Evolutionary conservation across 2,329 filamentous ascomycete genomes (phyloP).

Genomic region (Fusarium sp.): DNA sequence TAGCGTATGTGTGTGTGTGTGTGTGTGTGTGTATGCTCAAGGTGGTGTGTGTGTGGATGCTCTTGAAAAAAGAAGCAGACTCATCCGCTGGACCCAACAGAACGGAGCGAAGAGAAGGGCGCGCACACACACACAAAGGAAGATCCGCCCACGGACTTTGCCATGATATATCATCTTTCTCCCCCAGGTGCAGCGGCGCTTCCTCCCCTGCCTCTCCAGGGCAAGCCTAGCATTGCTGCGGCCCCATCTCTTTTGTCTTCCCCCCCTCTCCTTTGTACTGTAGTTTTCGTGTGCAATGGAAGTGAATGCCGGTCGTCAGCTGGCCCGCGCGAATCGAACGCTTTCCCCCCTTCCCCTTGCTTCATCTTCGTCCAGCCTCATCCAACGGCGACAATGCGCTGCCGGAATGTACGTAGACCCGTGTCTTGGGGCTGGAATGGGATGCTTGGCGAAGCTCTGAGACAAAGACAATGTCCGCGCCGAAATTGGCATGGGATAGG

Average conservation of each 20-base stretch:
- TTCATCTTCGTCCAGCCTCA: conserved; percentile 42
- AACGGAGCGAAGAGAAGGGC: conserved; percentile 16
- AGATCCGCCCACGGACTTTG: conserved; percentile 26
- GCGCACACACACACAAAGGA: conserved; percentile 28
- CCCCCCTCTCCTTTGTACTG: neutral
- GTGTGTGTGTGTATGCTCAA: conserved; percentile 8
- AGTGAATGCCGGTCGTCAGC: conserved; percentile 26
- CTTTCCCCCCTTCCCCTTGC: conserved; percentile 1
- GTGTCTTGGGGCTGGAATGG: conserved; percentile 47
- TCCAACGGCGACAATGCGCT: conserved; percentile 49
- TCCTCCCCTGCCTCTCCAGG: conserved; percentile 24
- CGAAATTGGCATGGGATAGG: conserved; percentile 37
- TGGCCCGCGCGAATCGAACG: conserved; percentile 29
- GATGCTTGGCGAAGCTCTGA: conserved; percentile 47
- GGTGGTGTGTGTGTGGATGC: neutral
- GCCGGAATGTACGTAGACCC: conserved; percentile 30
- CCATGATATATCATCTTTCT: conserved; percentile 38
- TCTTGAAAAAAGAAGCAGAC: conserved; percentile 10
- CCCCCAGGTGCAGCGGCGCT: conserved; percentile 5
- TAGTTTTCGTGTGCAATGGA: neutral
- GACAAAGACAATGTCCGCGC: conserved; percentile 49
- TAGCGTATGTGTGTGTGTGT: conserved; percentile 15
- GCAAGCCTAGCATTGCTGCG: neutral
- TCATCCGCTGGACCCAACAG: conserved; percentile 22
- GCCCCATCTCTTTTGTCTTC: conserved; percentile 20